Base-by-base conservation (phyloP, 192 early-diverging fungal species). In the Lobosporangium transversale region DNA sequence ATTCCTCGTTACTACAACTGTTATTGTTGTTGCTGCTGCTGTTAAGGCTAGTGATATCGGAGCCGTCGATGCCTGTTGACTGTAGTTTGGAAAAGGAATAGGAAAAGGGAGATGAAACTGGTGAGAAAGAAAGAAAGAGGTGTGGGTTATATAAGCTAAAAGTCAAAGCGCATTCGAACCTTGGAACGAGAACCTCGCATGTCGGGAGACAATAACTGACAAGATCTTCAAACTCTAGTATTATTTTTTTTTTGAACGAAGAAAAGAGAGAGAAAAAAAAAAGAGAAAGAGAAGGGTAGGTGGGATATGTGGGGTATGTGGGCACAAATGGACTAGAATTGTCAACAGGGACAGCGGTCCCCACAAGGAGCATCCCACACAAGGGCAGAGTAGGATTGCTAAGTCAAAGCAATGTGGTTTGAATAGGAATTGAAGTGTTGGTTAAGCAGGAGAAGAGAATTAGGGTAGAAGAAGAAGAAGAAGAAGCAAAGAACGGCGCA, bases 331-430 rank as follows among this genome's bases (percentile, higher is more conserved):
- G n/a, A n/a, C n/a, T n/a, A n/a, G n/a, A n/a, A n/a, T n/a, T n/a
- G n/a, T n/a, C n/a, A n/a, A n/a, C 35, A 56, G 54, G 54, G 54
- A 56, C 54, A 35, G 36, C 45, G 37, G 56, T 27, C 56, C 56
- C 42, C 40, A 42, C 56, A 58, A 58, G 9, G 42, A 29, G 42
- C 56, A 58, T 58, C 40, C 45, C 56, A 17, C 32, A 36, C 32
- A 40, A 56, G 45, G 45, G n/a, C 45, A 48, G 20, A 48, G 37
- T n/a, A n/a, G n/a, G n/a, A n/a, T n/a, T n/a, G n/a, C n/a, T n/a
- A n/a, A n/a, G n/a, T n/a, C n/a, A n/a, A n/a, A n/a, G n/a, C n/a
- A n/a, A n/a, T n/a, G n/a, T n/a, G n/a, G n/a, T n/a, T n/a, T n/a
- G n/a, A n/a, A n/a, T n/a, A n/a, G n/a, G n/a, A n/a, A n/a, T n/a